These are phyloP conservation scores for Dendrocalamus latiflorus DNA, from an alignment of 202 grass and related monocot genomes.

Conservation along the genomic window DNA sequence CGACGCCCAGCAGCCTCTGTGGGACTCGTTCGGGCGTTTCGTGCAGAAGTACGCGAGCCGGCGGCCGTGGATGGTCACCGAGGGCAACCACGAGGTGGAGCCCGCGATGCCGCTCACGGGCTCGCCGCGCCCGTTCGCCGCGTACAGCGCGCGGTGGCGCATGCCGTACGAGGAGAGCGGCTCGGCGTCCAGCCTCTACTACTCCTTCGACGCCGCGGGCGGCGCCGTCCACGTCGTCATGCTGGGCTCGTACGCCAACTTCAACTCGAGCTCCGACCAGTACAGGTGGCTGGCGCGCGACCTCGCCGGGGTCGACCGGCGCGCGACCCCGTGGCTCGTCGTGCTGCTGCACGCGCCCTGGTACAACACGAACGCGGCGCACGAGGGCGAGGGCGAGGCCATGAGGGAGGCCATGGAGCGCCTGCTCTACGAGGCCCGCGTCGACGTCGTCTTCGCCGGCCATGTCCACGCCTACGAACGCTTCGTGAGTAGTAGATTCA, in stretches of 20 bases:
- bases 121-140: constrained; percentile 40
- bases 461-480: too few species aligned
- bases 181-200: constrained; percentile 74
- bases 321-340: constrained; percentile 48
- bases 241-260: constrained; percentile 59
- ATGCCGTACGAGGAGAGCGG: constrained; percentile 76
- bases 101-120: constrained; percentile 18
- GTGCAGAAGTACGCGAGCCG: constrained; percentile 55
- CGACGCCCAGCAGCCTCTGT: constrained; percentile 68
- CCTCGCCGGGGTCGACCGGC: constrained; percentile 45
- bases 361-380: constrained; percentile 90
- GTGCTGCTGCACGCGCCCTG: constrained; percentile 71
- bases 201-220: constrained; percentile 69
- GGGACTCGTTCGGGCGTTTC: constrained; percentile 88
- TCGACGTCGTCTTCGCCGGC: too few species aligned
- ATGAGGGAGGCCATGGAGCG: too few species aligned
- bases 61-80: constrained; percentile 82
- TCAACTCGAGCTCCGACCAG: constrained; percentile 30
- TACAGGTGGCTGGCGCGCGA: constrained; percentile 38
- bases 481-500: constrained; percentile 32
- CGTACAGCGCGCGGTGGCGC: constrained; percentile 56
- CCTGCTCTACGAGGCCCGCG: too few species aligned
- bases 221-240: constrained; percentile 59
- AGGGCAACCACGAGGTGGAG: constrained; percentile 89
- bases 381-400: too few species aligned